Conservation (phyloP, 208 protist genomes). For the Trypanosomatidae sp. region DNA sequence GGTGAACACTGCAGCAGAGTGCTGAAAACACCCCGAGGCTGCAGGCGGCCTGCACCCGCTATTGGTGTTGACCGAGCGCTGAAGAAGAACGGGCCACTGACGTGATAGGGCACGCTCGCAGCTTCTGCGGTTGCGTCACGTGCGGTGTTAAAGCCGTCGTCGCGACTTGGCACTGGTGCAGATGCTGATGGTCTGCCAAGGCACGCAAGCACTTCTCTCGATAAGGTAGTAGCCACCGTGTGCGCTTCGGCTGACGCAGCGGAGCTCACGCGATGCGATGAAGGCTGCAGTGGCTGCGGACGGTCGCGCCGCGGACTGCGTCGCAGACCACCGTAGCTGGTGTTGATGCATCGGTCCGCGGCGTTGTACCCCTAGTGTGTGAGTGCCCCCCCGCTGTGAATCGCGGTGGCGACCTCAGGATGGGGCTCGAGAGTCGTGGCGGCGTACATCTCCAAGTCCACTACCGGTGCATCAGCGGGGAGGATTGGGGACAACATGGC, state of each 20-base stretch:
- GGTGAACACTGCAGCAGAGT: neutral
- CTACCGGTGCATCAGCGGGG: neutral
- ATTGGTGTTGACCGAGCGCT: neutral
- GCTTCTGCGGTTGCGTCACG: neutral
- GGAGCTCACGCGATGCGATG: neutral
- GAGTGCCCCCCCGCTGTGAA: neutral
- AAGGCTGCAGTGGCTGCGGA: neutral
- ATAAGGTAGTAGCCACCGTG: neutral
- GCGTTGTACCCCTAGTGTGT: neutral
- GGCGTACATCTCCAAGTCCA: neutral
- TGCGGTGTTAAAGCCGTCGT: neutral
- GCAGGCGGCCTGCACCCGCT: neutral
- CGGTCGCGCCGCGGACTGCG: neutral
- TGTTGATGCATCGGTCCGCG: neutral
- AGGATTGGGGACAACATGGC: neutral
- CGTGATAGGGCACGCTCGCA: neutral
- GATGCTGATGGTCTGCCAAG: neutral
- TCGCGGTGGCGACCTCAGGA: neutral
- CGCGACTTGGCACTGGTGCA: neutral
- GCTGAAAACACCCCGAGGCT: too few relatives aligned
- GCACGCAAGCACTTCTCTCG: neutral
- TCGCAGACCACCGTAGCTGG: neutral
- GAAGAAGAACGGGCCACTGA: conserved; percentile 4
- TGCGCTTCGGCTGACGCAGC: neutral
- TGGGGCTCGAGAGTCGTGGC: neutral